Base-by-base conservation (phyloP, 257 asterid species). In the Penstemon newberryi region DNA sequence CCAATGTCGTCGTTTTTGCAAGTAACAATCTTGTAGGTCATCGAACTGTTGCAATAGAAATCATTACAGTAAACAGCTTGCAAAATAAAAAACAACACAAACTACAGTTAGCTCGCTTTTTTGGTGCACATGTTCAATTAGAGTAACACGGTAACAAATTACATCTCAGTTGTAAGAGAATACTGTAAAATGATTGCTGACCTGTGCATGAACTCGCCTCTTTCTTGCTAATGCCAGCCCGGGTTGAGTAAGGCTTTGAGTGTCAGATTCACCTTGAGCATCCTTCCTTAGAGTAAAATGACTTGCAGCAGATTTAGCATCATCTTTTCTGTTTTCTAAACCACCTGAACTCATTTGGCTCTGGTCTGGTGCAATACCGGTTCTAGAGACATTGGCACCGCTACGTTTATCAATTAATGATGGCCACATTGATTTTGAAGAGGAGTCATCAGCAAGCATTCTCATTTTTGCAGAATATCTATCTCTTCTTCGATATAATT, bases 191-290 rank as follows among this genome's bases (percentile, higher is more conserved):
- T 43, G 66, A 67, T 55, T 46, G 66, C 85, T 44, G 56, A 94
- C 99, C 93, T 94, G 99, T 9, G 91, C 87, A 76, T 83, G 96
- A 70, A 91, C 82, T 43, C 86, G 80, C 68, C 79, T 85, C 80
- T 87, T 94, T 77, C 91, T 91, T 59, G 91, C 85, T 66, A 85
- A 50, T 42, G 75, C 78, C 61, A 75, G 73, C 68, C 87, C 92
- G 18, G 96, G 83, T 73, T 85, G 94, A 74, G 73, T 73, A 42
- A 63, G 79, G 69, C 78, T 89, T 65, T 84, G 89, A 60, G 77
- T 60, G 77, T 85, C 92, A 40, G 89, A 77, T 7, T 89, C 96
- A 74, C 86, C 66, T 8, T 66, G 36, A 63, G 70, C 71, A 79
- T 88, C 92, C 56, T 76, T 87, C 70, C 75, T 74, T 56, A 41